Percentiles rank a stretch among this genome's conserved stretches.
Conservation (phyloP, 2,329 filamentous ascomycete species). For the Tolypocladium tropicale region DNA sequence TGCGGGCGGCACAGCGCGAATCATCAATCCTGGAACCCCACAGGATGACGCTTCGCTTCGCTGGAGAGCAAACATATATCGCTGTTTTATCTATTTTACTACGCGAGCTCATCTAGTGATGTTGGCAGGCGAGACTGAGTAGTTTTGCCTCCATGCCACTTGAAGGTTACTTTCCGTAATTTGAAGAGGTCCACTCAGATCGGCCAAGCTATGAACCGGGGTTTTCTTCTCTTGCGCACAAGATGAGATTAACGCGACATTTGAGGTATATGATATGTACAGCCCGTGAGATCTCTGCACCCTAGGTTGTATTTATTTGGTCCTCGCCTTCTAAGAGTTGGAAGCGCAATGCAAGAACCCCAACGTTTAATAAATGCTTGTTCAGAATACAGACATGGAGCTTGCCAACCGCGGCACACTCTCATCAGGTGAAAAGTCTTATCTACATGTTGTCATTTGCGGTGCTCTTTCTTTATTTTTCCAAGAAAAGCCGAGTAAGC, state of each 20-base stretch:
- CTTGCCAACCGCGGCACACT: not conserved
- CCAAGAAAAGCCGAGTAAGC: not conserved
- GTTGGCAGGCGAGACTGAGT: not conserved
- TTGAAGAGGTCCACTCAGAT: not conserved
- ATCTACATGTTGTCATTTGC: not conserved
- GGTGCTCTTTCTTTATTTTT: not conserved
- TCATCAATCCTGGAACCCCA: not conserved
- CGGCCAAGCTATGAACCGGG: not conserved
- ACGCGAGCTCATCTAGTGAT: not conserved
- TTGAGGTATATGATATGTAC: not conserved
- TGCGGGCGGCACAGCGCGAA: constrained; percentile 1
- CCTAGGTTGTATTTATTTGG: not conserved
- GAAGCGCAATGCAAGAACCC: not conserved
- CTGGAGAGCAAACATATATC: constrained; percentile 17
- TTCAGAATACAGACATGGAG: not conserved
- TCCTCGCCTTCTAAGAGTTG: not conserved
- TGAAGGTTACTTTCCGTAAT: too few relatives aligned
- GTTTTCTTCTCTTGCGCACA: not conserved
- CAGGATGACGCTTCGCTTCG: constrained; percentile 4
- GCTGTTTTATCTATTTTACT: not conserved
- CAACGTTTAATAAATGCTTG: not conserved
- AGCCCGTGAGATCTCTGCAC: not conserved
- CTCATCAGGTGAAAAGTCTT: not conserved
- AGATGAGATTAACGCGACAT: not conserved
- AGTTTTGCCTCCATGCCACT: not conserved